Evolutionary conservation across 805 yeast species (phyloP), one percentile per base, ranked within the genome.

Genomic region (Alloascoidea hylecoeti): DNA sequence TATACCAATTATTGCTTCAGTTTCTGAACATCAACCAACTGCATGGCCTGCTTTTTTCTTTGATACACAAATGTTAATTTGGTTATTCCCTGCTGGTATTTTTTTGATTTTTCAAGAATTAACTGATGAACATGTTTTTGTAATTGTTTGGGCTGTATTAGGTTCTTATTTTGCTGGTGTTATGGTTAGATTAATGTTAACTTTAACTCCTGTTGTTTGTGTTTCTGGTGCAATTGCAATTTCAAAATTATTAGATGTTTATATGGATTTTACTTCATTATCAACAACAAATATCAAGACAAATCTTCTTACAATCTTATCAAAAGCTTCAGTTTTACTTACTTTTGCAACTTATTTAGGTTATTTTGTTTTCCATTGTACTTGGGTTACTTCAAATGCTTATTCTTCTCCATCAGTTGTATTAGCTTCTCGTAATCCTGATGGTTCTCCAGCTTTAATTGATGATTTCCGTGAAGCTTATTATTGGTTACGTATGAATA

Each of bases 11-110:
- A 92, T 92, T 60, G 98, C 99, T 1, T 88, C 96, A 2, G 98
- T 92, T 30, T 84, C 96, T 12, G 99, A 92, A 64, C 99, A 92
- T 66, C 99, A 92, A 68, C 99, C 99, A 42, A 89, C 97, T n/a
- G 95, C 98, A 3, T 92, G 99, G 99, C 95, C 97, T 6, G 76
- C 96, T 9, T 94, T 92, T 58, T 92, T 85, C 72, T 84, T 89
- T 56, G 98, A 92, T 58, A 78, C 92, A 38, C 83, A 77, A 51
- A 73, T 89, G 68, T 68, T 92, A 60, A 83, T 89, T 51, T 94
- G 98, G 98, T 68, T 92, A 48, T 92, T 92, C 83, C 98, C 99
- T 38, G 96, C 88, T 4, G 99, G 98, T 45, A 80, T 94, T 37
- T 92, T 82, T 63, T 60, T 92, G 47, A 70, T 89, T 48, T 82